A percentile compares a stretch with the other conserved stretches of the same genome.
Conservation (phyloP, 2,329 filamentous ascomycete genomes). For the Penicillium sp. region DNA sequence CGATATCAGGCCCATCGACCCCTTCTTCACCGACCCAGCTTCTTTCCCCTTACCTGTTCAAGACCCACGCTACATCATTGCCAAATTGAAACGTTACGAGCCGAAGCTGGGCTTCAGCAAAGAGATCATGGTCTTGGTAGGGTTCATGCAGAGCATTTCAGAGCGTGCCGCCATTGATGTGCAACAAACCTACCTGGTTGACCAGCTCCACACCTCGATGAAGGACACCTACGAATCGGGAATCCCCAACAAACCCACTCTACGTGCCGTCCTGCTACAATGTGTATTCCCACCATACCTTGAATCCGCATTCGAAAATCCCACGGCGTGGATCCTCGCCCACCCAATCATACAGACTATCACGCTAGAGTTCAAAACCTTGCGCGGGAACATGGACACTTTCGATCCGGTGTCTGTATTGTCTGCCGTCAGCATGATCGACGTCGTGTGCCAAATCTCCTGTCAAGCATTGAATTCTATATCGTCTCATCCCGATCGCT, state of each 20-base stretch:
- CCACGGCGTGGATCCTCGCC: conserved; percentile 54
- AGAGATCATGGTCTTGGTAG: conserved; percentile 56
- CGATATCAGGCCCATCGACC: conserved; percentile 57
- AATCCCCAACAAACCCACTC: conserved; percentile 41
- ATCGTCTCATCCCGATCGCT: conserved; percentile 32
- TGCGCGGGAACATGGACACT: conserved; percentile 51
- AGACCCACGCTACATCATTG: conserved; percentile 65
- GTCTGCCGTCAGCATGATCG: conserved; percentile 39
- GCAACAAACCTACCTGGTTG: conserved; percentile 58
- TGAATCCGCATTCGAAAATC: conserved; percentile 47
- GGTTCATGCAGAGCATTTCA: conserved; percentile 62
- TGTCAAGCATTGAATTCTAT: conserved; percentile 40
- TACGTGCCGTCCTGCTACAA: conserved; percentile 56
- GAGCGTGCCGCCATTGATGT: conserved; percentile 60
- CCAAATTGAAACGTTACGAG: conserved; percentile 61
- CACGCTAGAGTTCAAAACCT: conserved; percentile 42
- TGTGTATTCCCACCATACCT: conserved; percentile 61
- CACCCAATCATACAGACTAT: conserved; percentile 55
- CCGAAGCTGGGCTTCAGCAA: conserved; percentile 53
- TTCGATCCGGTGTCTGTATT: conserved; percentile 41
- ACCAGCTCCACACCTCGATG: conserved; percentile 57
- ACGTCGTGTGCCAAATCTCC: conserved; percentile 41
- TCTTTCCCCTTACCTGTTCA: conserved; percentile 61
- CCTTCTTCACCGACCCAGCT: conserved; percentile 62
- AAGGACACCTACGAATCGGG: conserved; percentile 47